phyloP scores from a whole-genome alignment of 2,329 filamentous ascomycete species.

The Pseudocercospora fijiensis region DNA sequence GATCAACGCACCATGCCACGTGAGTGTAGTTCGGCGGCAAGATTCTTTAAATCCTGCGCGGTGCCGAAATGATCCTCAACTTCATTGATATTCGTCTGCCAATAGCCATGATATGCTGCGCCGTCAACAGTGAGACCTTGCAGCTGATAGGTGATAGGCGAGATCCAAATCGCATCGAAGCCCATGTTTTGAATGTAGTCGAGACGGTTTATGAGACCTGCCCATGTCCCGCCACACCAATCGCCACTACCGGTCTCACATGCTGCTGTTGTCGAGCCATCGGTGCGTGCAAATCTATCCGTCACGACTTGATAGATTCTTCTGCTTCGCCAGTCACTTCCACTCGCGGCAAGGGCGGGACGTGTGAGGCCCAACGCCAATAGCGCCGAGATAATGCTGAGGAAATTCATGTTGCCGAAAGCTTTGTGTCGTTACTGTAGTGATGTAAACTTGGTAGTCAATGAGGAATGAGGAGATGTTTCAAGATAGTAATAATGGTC shows the following conservation, averaged over 20 bases:
- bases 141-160: constrained; percentile 54
- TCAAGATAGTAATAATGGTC: constrained; percentile 4
- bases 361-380: constrained; percentile 22
- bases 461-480: constrained; percentile 5
- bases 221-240: constrained; percentile 63
- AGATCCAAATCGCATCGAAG: constrained; percentile 49
- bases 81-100: constrained; percentile 51
- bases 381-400: constrained; percentile 20
- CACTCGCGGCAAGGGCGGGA: constrained; percentile 26
- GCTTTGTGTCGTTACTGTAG: background rate
- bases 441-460: background rate
- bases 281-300: constrained; percentile 43
- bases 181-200: constrained; percentile 60
- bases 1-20: constrained; percentile 38
- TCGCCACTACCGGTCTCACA: constrained; percentile 38
- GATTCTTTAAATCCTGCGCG: constrained; percentile 38
- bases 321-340: constrained; percentile 41
- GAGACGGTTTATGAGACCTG: constrained; percentile 58
- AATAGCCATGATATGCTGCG: constrained; percentile 58
- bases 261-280: constrained; percentile 42
- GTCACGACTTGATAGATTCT: constrained; percentile 48
- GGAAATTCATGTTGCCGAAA: constrained; percentile 19
- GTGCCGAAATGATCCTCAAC: constrained; percentile 42
- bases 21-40: constrained; percentile 39
- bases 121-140: constrained; percentile 40